Conservation (phyloP, 257 asterid species). For the Leonotis leonurus region DNA sequence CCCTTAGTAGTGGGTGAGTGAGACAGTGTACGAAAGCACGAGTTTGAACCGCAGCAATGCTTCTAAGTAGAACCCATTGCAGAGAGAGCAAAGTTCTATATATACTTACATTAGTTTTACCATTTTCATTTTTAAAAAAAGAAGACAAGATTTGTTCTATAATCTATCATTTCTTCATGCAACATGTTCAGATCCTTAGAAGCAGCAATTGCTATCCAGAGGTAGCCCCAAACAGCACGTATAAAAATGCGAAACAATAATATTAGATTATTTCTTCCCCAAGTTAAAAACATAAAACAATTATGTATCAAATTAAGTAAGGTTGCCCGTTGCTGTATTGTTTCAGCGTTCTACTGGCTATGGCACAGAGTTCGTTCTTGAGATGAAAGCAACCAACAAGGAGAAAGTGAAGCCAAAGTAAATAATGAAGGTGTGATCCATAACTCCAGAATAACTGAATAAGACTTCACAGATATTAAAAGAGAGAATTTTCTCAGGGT, state of each 20-base stretch:
- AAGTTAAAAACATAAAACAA: not conserved
- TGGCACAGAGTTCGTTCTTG: not conserved
- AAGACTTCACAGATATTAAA: not conserved
- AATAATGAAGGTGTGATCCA: not conserved
- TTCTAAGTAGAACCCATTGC: not conserved
- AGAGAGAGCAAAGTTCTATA: not conserved
- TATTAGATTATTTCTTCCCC: not conserved
- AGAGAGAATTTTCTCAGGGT: not conserved
- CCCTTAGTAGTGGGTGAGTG: not conserved
- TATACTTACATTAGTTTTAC: not conserved
- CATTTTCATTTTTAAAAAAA: too few relatives aligned
- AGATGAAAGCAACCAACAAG: not conserved
- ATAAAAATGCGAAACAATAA: not conserved
- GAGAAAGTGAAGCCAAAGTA: not conserved
- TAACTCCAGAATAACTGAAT: not conserved
- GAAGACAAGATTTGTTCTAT: not conserved
- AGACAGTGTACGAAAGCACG: not conserved
- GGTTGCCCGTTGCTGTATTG: slow-evolving; percentile 3
- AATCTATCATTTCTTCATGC: not conserved
- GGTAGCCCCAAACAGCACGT: not conserved
- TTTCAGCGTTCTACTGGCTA: not conserved
- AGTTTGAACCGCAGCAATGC: not conserved
- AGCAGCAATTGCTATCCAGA: not conserved
- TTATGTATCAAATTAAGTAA: not conserved
- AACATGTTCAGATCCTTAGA: not conserved